Evolutionary conservation across 225 moss, liverwort and hornwort genomes (phyloP), one percentile per base, ranked within the genome.

Genomic region (Marchantia polymorpha): DNA sequence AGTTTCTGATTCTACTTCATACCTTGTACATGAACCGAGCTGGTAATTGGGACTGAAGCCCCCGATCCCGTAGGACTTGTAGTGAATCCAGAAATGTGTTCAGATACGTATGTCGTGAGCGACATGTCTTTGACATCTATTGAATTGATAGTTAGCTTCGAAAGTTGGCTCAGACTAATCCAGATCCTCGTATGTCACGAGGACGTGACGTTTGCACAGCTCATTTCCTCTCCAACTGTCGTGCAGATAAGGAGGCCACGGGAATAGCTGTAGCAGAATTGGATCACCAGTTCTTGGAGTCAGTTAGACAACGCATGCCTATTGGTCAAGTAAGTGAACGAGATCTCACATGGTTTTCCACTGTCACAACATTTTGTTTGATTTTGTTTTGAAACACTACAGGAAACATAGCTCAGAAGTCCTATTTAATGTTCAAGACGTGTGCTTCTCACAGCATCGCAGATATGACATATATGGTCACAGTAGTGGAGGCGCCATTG

Each of bases 221-320:
- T 50, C 13, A 46, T 50, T 71, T 71, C 39, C 5, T 39, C 39
- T 50, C 50, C 48, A 71, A 48, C n/a, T 23, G n/a, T 48, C 79
- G 67, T 85, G 91, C 91, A 91, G 94, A 97, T 83, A 97, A 87
- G 75, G 69, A 94, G 81, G 82, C 83, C 47, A 93, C 93, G 6
- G 97, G 94, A 31, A 85, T 97, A 59, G 97, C 94, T 70, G 91
- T 93, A 73, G 94, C 94, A 56, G 91, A 97, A 47, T 79, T 97
- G 82, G 97, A 97, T 85, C 87, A 86, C 39, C 75, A 84, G 29
- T 54, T 90, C n/a, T 61, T 97, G 77, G 87, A 89, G 6, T 79
- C 81, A 10, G 27, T 93, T 59, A 89, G 97, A 81, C 69, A 87
- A 80, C 90, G 90, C 67, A 97, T 97, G 89, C 94, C 94, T 83